Evolutionary conservation across 1,284 basidiomycete genomes (phyloP), one percentile per base, ranked within the genome.

Genomic region (Heliocybe sulcata): DNA sequence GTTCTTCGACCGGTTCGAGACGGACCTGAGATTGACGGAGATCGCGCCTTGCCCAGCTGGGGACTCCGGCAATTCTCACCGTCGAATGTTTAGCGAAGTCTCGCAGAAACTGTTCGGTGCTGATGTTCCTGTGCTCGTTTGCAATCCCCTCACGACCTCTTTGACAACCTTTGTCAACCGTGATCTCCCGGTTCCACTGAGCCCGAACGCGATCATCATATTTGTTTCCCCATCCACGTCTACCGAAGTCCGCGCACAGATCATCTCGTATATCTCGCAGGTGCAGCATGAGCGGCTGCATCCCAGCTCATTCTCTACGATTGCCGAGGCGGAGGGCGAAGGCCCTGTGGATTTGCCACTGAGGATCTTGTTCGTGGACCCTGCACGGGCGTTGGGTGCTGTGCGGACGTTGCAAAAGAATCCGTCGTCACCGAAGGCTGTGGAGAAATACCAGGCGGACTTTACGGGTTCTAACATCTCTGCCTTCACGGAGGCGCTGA

Each of bases 391-490:
- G 0, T 57, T 82, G 3, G 63, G 67, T 0, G 85, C 83, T 1
- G 69, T 84, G 4, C 67, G 69, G 22, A 60, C 71, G 6, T 68
- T 90, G 42, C 75, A 72, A 54, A 58, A 71, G 11, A 67, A 78
- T 42, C 69, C 77, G 0, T 67, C 66, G 11, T 79, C 80, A 3
- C 60, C 79, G 11, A 60, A 70, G 2, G 73, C 77, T 23, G 73
- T 90, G 11, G 81, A 85, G 59, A 70, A 69, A 55, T 90, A 82
- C 65, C 84, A 87, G 63, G 75, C 80, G 57, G 76, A 82, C n/a
- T 80, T 79, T 55, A 64, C 77, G 19, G 76, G 69, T 11, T 89
- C 87, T 14, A 72, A 74, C n/a, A 65, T 88, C 19, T 75, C 81
- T 16, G 62, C 68, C 25, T 74, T 88, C 38, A 72, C 72, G 1